Evolutionary conservation across 352 stramenopile genomes (phyloP).

Genomic region (Pythium rhizo-oryzae): DNA sequence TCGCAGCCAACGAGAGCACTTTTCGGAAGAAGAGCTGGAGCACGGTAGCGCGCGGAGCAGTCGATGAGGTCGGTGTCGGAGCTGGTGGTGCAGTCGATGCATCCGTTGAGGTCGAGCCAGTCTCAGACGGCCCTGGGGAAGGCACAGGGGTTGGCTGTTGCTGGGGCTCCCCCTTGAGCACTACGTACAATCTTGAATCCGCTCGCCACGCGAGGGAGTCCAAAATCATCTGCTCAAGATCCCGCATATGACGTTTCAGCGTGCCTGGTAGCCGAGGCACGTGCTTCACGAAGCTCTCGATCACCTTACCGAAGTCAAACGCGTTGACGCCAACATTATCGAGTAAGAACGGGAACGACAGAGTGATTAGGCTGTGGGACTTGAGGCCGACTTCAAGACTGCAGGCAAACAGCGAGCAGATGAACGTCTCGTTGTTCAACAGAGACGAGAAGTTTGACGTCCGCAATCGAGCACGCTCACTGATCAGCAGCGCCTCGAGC

Average conservation of each 20-base stretch:
- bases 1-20: conserved; percentile 79
- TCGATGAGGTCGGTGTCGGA: conserved; percentile 16
- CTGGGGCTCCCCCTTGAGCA: conserved; percentile 48
- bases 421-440: conserved; percentile 80
- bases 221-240: conserved; percentile 85
- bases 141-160: background rate
- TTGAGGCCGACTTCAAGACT: conserved; percentile 86
- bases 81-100: background rate
- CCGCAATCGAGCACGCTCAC: conserved; percentile 67
- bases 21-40: conserved; percentile 90
- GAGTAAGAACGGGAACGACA: conserved; percentile 83
- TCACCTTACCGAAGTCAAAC: conserved; percentile 88
- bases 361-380: conserved; percentile 81
- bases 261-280: conserved; percentile 65
- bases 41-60: conserved; percentile 33
- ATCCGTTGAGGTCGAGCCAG: conserved; percentile 12
- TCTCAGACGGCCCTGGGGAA: background rate
- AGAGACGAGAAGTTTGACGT: conserved; percentile 79
- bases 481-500: conserved; percentile 70
- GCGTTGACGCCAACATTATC: conserved; percentile 75
- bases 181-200: conserved; percentile 69
- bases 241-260: conserved; percentile 85
- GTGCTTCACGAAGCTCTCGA: conserved; percentile 89
- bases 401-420: conserved; percentile 81
- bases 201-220: conserved; percentile 76